Evolutionary conservation across 352 stramenopile species (phyloP).

Genomic region (Globisporangium middletonii): DNA sequence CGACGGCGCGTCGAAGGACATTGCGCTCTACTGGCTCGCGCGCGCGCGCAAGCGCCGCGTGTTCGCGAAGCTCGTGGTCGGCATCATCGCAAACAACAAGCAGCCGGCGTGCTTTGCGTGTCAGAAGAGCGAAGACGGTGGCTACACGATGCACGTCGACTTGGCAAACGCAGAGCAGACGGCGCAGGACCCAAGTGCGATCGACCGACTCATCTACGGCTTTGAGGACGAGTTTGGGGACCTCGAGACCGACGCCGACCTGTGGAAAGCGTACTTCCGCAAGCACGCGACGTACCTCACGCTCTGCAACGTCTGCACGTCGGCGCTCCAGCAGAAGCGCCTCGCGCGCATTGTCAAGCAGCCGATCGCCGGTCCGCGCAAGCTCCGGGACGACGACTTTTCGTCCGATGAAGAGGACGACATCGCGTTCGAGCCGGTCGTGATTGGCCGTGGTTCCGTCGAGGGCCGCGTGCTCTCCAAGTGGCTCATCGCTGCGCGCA

Average conservation of each 20-base stretch:
- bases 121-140: constrained; percentile 54
- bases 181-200: constrained; percentile 59
- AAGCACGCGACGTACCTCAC: constrained; percentile 92
- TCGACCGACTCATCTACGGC: constrained; percentile 73
- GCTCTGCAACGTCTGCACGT: constrained; percentile 91
- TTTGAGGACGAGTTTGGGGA: constrained; percentile 82
- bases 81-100: constrained; percentile 78
- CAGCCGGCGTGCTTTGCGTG: constrained; percentile 81
- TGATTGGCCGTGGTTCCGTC: constrained; percentile 83
- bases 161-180: constrained; percentile 63
- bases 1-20: constrained; percentile 73
- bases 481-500: constrained; percentile 91
- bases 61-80: constrained; percentile 87
- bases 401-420: constrained; percentile 90
- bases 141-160: constrained; percentile 79
- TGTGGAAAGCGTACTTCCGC: constrained; percentile 97
- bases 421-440: constrained; percentile 89
- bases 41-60: constrained; percentile 90
- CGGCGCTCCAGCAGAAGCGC: constrained; percentile 46
- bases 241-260: constrained; percentile 82
- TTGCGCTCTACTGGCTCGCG: constrained; percentile 91
- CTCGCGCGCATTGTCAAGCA: constrained; percentile 32
- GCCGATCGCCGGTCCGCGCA: constrained; percentile 4
- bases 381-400: constrained; percentile 88
- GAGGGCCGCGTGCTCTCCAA: constrained; percentile 93